phyloP scores from a whole-genome alignment of 805 yeast genomes.

The Kuraishia borneana region DNA sequence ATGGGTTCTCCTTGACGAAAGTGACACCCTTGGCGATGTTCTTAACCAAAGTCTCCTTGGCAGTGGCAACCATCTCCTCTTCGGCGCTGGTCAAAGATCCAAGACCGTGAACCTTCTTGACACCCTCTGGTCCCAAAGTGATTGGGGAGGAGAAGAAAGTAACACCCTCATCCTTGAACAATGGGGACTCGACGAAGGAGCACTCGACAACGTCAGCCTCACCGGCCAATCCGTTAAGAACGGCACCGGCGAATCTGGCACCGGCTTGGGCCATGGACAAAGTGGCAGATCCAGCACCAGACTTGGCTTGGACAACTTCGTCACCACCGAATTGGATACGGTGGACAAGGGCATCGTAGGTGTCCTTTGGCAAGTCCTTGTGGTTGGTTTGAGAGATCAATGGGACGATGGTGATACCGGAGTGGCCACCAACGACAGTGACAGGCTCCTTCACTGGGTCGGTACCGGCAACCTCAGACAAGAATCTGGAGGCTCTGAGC shows the following conservation, averaged over 20 bases:
- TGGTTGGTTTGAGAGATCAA: conserved; percentile 77
- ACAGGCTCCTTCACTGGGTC: conserved; percentile 72
- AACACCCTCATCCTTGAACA: conserved; percentile 80
- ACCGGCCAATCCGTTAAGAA: conserved; percentile 43
- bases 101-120: conserved; percentile 66
- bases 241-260: conserved; percentile 59
- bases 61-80: conserved; percentile 69
- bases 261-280: conserved; percentile 84
- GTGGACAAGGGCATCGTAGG: conserved; percentile 57
- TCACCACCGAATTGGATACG: conserved; percentile 93
- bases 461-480: conserved; percentile 53
- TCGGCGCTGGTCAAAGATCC: conserved; percentile 69
- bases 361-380: conserved; percentile 52
- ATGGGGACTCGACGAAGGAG: conserved; percentile 59
- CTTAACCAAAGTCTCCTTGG: conserved; percentile 82
- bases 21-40: conserved; percentile 92
- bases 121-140: conserved; percentile 89
- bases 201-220: conserved; percentile 38
- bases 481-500: conserved; percentile 81
- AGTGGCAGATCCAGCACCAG: conserved; percentile 79
- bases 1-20: conserved; percentile 68
- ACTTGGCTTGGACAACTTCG: conserved; percentile 78
- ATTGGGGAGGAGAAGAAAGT: conserved; percentile 95
- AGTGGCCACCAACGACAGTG: conserved; percentile 94
- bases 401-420: conserved; percentile 94